Conservation (phyloP, 2,329 filamentous ascomycete species). For the Fusarium penzigii region DNA sequence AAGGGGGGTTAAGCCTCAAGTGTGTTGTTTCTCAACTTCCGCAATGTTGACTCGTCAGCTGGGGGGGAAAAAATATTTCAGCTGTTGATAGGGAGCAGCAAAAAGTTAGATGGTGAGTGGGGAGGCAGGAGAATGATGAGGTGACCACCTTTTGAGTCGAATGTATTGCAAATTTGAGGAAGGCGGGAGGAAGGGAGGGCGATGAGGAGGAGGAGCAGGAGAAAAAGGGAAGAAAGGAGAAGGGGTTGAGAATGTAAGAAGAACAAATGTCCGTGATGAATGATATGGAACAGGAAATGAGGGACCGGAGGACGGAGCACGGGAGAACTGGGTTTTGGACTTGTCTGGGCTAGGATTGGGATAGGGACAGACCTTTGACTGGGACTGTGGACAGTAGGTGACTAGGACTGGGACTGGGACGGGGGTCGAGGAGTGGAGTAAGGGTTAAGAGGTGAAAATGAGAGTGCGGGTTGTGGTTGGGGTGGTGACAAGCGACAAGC, state of each 20-base stretch:
- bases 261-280: constrained; percentile 22
- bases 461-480: constrained; percentile 19
- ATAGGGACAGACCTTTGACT: constrained; percentile 3
- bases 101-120: constrained; percentile 7
- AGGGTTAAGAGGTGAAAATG: neutral
- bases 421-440: neutral
- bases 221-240: constrained; percentile 4
- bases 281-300: constrained; percentile 29
- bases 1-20: neutral
- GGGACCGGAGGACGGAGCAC: constrained; percentile 29
- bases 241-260: constrained; percentile 5
- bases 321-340: constrained; percentile 9
- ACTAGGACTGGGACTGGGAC: neutral
- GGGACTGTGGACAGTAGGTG: neutral
- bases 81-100: neutral
- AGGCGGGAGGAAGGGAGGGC: constrained; percentile 14
- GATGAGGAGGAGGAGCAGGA: neutral
- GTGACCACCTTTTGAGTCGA: constrained; percentile 14
- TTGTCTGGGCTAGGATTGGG: constrained; percentile 8
- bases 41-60: neutral
- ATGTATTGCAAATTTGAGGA: constrained; percentile 15
- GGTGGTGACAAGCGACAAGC: constrained; percentile 27
- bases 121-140: constrained; percentile 10
- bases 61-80: neutral
- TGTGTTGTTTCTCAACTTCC: neutral